Percentiles rank a stretch among this genome's conserved stretches.
Evolutionary conservation across 495 filamentous ascomycete species (phyloP).

Genomic region (Aspergillus funiculosus): DNA sequence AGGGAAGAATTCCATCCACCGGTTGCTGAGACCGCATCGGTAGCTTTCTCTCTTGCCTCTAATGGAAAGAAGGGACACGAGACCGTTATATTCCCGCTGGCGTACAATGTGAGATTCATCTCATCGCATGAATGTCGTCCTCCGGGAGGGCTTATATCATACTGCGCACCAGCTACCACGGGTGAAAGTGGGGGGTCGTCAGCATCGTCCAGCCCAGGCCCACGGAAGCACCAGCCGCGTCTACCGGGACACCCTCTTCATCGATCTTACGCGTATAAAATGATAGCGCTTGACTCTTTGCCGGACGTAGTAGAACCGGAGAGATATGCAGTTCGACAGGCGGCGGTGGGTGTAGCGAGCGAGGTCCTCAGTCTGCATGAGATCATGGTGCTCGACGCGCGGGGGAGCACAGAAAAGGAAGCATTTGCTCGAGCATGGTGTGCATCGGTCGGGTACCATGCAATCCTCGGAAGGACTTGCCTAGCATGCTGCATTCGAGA

Average conservation of each 20-base stretch:
- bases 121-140: slow-evolving; percentile 60
- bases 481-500: slow-evolving; percentile 65
- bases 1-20: slow-evolving; percentile 23
- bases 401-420: slow-evolving; percentile 53
- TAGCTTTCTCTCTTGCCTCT: slow-evolving; percentile 43
- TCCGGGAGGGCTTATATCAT: slow-evolving; percentile 36
- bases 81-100: slow-evolving; percentile 43
- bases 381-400: slow-evolving; percentile 43
- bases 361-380: slow-evolving; percentile 29
- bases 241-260: slow-evolving; percentile 59
- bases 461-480: slow-evolving; percentile 61
- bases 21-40: slow-evolving; percentile 45
- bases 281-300: slow-evolving; percentile 49
- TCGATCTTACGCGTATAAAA: slow-evolving; percentile 52
- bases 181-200: slow-evolving; percentile 38
- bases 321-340: not conserved
- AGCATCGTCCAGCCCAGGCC: slow-evolving; percentile 7
- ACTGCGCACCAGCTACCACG: slow-evolving; percentile 37
- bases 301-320: slow-evolving; percentile 23
- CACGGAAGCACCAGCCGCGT: slow-evolving; percentile 19
- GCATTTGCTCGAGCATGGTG: slow-evolving; percentile 65
- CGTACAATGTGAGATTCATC: slow-evolving; percentile 61
- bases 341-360: not conserved
- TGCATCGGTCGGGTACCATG: slow-evolving; percentile 61
- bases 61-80: slow-evolving; percentile 27